Base-by-base conservation (phyloP, 768 basidiomycete species). In the Mycena galopus region DNA sequence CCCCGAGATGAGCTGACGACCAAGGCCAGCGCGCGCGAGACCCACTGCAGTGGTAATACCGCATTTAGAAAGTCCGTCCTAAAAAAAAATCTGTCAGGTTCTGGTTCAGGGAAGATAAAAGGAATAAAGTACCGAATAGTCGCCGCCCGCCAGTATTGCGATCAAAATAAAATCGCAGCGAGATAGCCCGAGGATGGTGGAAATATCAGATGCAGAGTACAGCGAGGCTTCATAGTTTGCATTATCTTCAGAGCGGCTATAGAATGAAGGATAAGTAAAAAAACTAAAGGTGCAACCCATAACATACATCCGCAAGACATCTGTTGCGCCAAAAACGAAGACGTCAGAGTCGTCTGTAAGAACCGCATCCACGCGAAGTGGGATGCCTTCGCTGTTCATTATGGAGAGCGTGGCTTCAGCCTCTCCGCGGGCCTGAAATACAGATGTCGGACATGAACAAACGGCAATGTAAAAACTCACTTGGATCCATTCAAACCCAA, bases 381-480 rank as follows among this genome's bases (percentile, higher is more conserved):
- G 72, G 35, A 81, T 72, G 17, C 84, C 84, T 63, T 79, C 76
- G 1, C 76, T 71, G 44, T 84, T 86, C 73, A 89, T 82, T n/a
- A 81, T 76, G 3, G 88, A 86, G 8, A 90, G 79, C 67, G 89
- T 88, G 5, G 88, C 88, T 65, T 89, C 89, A 3, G 88, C 89
- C 77, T 89, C 88, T 16, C 88, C 88, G 21, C 86, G 87, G 19
- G 89, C 89, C 81, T 82, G 21, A 25, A 17, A 50, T 50, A 63
- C 57, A 12, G 56, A 39, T 23, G 19, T n/a, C 29, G 29, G 6
- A 17, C 27, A 30, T 5, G 30, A 19, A 14, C 25, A 25, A 60
- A 30, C 16, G 33, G 7, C 2, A 37, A 19, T 21, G 44, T 27
- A 42, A 21, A 35, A 50, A 65, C 72, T 14, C 57, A 81, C 81